Evolutionary conservation across 148 eudicot species (phyloP), one percentile per base, ranked within the genome.

Genomic region (Amaranthus palmeri): DNA sequence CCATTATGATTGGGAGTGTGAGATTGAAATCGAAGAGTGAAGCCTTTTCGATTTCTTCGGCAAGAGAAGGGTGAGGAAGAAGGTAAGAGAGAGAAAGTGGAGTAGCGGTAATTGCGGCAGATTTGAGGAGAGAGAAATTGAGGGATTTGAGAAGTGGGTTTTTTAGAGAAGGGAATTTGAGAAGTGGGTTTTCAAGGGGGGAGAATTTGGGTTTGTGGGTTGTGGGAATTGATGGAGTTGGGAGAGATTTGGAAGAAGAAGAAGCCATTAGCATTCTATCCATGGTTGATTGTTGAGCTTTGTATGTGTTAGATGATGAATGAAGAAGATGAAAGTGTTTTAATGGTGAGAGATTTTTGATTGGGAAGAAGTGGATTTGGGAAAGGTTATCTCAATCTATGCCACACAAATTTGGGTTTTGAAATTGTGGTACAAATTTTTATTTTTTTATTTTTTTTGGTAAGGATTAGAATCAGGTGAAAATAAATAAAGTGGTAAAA

Each of bases 11-110:
- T 4, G 98, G 98, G 40, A 91, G 91, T 1, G 98, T 93, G 10
- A 91, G 85, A 69, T 93, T 80, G 90, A 93, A 93, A 76, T 93
- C 92, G 84, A 93, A 95, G 10, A 95, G 84, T 8, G 85, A 70
- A 3, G 99, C 98, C 66, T 95, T 95, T 45, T 95, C 97, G 78
- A 95, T 61, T 57, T 88, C 97, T 5, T 54, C 97, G 6, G 97
- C 97, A 66, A 95, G 73, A 46, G 96, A 82, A 1, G 92, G 96
- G 15, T 85, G 91, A 0, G 96, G 90, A 70, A 84, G 67, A 78
- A 80, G 71, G 78, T 54, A 69, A 45, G 84, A 64, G 70, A 78
- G 72, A 48, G 91, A 49, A 53, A 81, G 50, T 2, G 90, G 11
- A 69, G 84, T 54, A 71, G 87, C 81, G 68, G 81, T 12, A 15